These are phyloP conservation scores for Zalaria obscura DNA, from an alignment of 2,329 filamentous ascomycete species.

Conservation along the genomic window DNA sequence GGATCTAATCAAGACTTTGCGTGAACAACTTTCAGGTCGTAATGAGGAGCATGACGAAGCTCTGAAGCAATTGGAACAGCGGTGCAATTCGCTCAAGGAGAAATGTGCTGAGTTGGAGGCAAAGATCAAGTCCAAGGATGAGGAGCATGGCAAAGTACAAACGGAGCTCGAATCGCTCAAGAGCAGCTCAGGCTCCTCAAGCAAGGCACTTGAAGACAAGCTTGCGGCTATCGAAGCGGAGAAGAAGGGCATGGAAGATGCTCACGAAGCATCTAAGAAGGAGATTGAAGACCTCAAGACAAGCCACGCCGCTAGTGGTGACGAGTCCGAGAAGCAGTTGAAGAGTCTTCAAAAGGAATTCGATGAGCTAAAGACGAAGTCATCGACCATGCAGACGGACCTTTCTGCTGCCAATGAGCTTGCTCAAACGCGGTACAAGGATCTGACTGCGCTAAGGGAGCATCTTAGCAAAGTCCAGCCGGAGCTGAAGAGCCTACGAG, in stretches of 20 bases:
- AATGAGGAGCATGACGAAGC: slow-evolving; percentile 14
- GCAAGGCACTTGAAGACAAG: slow-evolving; percentile 47
- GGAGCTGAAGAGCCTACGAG: slow-evolving; percentile 64
- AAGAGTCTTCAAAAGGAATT: slow-evolving; percentile 49
- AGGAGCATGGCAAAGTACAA: slow-evolving; percentile 5
- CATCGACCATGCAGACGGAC: slow-evolving; percentile 61
- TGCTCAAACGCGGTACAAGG: slow-evolving; percentile 76
- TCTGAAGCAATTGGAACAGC: slow-evolving; percentile 12
- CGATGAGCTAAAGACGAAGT: slow-evolving; percentile 57
- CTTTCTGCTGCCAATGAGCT: slow-evolving; percentile 75
- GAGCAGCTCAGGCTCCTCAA: slow-evolving; percentile 9
- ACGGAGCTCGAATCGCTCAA: slow-evolving; percentile 6
- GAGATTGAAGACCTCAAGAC: slow-evolving; percentile 47
- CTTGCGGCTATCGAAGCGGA: slow-evolving; percentile 39
- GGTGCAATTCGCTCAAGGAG: slow-evolving; percentile 39
- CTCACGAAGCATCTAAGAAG: slow-evolving; percentile 54
- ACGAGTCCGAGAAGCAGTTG: slow-evolving; percentile 37
- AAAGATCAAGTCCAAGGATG: slow-evolving; percentile 8
- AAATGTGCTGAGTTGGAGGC: slow-evolving; percentile 40
- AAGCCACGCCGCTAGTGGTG: slow-evolving; percentile 29
- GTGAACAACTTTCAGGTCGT: slow-evolving; percentile 41
- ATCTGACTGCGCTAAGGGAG: slow-evolving; percentile 66
- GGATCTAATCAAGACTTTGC: slow-evolving; percentile 56
- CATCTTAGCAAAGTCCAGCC: slow-evolving; percentile 74
- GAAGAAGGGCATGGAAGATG: slow-evolving; percentile 45